phyloP scores from a whole-genome alignment of 805 yeast genomes.

The Candida qinlingensis region DNA sequence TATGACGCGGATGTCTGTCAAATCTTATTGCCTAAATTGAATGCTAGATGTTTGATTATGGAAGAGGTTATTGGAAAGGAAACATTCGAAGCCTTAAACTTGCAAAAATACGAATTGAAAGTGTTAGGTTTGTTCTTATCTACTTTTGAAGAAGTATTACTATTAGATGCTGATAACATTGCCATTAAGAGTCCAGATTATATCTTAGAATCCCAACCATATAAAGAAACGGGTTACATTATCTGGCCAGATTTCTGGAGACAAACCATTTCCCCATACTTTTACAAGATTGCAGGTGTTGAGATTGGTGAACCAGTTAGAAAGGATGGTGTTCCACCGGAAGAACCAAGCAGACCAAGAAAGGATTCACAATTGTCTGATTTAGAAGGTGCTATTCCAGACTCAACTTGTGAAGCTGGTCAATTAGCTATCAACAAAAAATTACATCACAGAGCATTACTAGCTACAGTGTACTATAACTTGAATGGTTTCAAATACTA shows the following conservation, averaged over 20 bases:
- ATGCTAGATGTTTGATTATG: conserved; percentile 38
- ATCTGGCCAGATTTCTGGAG: conserved; percentile 72
- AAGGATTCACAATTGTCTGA: conserved; percentile 43
- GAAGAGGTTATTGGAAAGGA: conserved; percentile 31
- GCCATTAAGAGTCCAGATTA: conserved; percentile 42
- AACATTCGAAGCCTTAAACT: conserved; percentile 14
- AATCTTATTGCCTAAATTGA: conserved; percentile 32
- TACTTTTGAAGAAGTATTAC: conserved; percentile 39
- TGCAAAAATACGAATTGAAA: conserved; percentile 25
- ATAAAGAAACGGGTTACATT: conserved; percentile 39
- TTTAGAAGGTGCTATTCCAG: conserved; percentile 59
- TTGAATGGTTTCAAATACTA: conserved; percentile 61
- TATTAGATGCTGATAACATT: conserved; percentile 44
- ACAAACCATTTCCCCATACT: conserved; percentile 58
- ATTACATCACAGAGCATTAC: conserved; percentile 50
- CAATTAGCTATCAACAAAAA: conserved; percentile 59
- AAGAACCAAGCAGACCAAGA: conserved; percentile 40
- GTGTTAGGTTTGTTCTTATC: conserved; percentile 40
- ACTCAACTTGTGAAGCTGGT: conserved; percentile 71
- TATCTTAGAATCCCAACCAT: conserved; percentile 42
- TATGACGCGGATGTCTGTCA: conserved; percentile 42
- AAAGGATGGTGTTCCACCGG: conserved; percentile 29
- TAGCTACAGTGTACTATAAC: conserved; percentile 62
- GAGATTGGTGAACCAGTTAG: conserved; percentile 34
- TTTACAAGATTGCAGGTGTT: conserved; percentile 46